A percentile compares a stretch with the other conserved stretches of the same genome.
Evolutionary conservation across 2,329 filamentous ascomycete species (phyloP).

Genomic region (Aureobasidium sp.): DNA sequence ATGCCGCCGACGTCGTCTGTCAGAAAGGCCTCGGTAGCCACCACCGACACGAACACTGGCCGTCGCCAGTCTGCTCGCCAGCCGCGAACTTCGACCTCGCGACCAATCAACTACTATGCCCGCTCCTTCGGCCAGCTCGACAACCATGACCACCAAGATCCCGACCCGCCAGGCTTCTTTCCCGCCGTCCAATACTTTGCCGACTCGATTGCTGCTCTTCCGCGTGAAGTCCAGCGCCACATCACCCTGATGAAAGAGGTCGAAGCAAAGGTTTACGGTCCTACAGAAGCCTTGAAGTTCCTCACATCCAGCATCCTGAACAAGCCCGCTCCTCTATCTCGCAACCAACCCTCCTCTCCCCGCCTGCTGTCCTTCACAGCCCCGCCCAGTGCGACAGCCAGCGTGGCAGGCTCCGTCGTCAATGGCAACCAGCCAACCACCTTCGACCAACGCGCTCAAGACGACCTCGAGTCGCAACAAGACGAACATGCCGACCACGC

Average conservation of each 20-base stretch:
- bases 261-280: slow-evolving; percentile 88
- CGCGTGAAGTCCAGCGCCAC: slow-evolving; percentile 90
- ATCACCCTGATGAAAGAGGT: slow-evolving; percentile 96
- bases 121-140: slow-evolving; percentile 38
- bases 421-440: slow-evolving; percentile 26
- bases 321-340: slow-evolving; percentile 37
- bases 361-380: slow-evolving; percentile 31
- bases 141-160: slow-evolving; percentile 24
- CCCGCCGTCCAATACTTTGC: slow-evolving; percentile 71
- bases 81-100: slow-evolving; percentile 38
- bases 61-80: slow-evolving; percentile 36
- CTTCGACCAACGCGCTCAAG: slow-evolving; percentile 9
- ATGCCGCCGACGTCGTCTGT: slow-evolving; percentile 18
- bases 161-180: slow-evolving; percentile 47
- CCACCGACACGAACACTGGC: slow-evolving; percentile 12
- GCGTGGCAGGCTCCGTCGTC: slow-evolving; percentile 32
- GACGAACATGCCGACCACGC: slow-evolving; percentile 49
- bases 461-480: slow-evolving; percentile 17
- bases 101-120: slow-evolving; percentile 47
- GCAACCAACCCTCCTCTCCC: slow-evolving; percentile 19
- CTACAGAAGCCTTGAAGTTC: slow-evolving; percentile 74
- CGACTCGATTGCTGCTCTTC: slow-evolving; percentile 84
- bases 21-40: slow-evolving; percentile 17
- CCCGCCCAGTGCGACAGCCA: slow-evolving; percentile 34
- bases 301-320: slow-evolving; percentile 59